Conservation (phyloP, 2,329 filamentous ascomycete species). For the Corynespora cassiicola region DNA sequence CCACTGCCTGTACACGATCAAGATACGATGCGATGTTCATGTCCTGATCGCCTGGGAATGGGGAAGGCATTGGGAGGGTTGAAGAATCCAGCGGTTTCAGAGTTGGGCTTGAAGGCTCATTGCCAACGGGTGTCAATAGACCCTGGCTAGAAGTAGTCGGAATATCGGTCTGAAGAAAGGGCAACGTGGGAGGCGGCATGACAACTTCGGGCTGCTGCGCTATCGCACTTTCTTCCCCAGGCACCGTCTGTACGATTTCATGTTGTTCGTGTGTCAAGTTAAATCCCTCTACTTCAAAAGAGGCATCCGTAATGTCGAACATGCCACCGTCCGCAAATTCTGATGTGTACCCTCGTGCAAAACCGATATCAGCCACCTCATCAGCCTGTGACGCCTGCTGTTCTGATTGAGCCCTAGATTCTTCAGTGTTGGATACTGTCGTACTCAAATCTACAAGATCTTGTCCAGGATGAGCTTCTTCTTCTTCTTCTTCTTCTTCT, state of each 20-base stretch:
- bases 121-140: conserved; percentile 37
- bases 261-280: too few relatives aligned
- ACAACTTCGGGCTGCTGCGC: conserved; percentile 19
- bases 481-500: conserved; percentile 11
- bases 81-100: conserved; percentile 41
- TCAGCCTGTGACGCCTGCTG: too few relatives aligned
- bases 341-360: too few relatives aligned
- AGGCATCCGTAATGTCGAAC: too few relatives aligned
- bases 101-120: conserved; percentile 41
- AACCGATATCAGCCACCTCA: background rate
- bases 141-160: conserved; percentile 13
- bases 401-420: too few relatives aligned
- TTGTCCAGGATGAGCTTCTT: conserved; percentile 3
- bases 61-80: conserved; percentile 45
- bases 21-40: conserved; percentile 31
- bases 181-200: conserved; percentile 43
- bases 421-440: conserved; percentile 13
- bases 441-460: conserved; percentile 16
- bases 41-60: conserved; percentile 41
- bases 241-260: too few relatives aligned
- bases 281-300: too few relatives aligned
- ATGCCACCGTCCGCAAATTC: too few relatives aligned
- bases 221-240: too few relatives aligned
- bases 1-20: conserved; percentile 21
- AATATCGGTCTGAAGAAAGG: conserved; percentile 28